phyloP scores from a whole-genome alignment of 768 basidiomycete species.

The Filobasidium wieringae region DNA sequence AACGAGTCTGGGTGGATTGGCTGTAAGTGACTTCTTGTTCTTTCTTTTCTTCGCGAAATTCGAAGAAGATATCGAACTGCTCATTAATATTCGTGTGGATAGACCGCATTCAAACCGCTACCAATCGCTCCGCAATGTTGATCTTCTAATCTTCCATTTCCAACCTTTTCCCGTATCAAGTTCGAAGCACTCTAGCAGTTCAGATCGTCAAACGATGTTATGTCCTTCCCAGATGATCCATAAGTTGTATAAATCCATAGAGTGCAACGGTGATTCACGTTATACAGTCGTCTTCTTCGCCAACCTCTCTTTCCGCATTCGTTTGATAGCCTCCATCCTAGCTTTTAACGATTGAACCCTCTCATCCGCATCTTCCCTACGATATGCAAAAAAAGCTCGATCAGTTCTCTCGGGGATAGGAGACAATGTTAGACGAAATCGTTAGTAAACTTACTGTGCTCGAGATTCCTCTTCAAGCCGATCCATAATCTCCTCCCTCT shows the following conservation, averaged over 20 bases:
- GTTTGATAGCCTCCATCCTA: constrained; percentile 5
- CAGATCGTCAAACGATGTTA: too few relatives aligned
- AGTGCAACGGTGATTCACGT: too few relatives aligned
- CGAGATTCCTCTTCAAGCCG: constrained; percentile 34
- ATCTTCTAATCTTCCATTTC: too few relatives aligned
- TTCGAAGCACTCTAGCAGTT: too few relatives aligned
- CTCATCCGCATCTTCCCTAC: constrained; percentile 11
- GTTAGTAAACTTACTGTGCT: constrained; percentile 27
- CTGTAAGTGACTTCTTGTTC: too few relatives aligned
- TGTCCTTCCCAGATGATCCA: too few relatives aligned
- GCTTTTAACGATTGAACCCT: constrained; percentile 8
- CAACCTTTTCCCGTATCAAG: too few relatives aligned
- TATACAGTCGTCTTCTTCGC: too few relatives aligned
- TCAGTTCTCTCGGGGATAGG: too few relatives aligned
- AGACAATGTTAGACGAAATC: not conserved
- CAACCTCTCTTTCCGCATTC: not conserved
- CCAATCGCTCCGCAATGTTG: not conserved
- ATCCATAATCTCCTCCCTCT: constrained; percentile 35
- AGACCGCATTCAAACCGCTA: not conserved
- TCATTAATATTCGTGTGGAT: not conserved
- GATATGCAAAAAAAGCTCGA: not conserved
- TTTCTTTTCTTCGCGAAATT: too few relatives aligned
- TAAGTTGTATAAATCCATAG: too few relatives aligned
- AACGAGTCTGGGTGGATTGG: constrained; percentile 66
- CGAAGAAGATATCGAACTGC: not conserved